These are phyloP conservation scores for Sclerotinia subarctica DNA, from an alignment of 2,329 filamentous ascomycete genomes.

Conservation along the genomic window DNA sequence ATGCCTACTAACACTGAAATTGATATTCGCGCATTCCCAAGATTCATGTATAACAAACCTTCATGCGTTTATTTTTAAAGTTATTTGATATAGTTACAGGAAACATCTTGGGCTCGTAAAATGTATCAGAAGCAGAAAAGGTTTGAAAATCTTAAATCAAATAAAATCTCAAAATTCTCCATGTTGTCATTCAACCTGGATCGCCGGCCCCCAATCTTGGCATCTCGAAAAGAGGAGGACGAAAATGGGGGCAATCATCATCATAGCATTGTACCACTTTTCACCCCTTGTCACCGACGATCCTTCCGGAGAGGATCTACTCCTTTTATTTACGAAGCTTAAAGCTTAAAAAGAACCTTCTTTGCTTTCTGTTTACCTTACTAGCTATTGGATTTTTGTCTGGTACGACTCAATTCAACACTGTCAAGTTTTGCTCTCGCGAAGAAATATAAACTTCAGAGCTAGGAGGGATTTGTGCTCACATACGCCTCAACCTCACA, in stretches of 20 bases:
- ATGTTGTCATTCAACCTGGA: too few relatives aligned
- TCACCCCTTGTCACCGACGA: neutral
- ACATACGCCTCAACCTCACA: slow-evolving; percentile 36
- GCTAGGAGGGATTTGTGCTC: slow-evolving; percentile 47
- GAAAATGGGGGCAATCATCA: neutral
- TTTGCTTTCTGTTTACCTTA: neutral
- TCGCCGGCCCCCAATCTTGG: neutral
- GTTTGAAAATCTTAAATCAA: too few relatives aligned
- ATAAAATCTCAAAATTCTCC: too few relatives aligned
- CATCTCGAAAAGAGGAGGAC: neutral
- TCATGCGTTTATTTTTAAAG: too few relatives aligned
- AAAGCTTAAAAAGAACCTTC: too few relatives aligned
- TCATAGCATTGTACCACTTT: neutral
- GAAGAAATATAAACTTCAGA: slow-evolving; percentile 88
- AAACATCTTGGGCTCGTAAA: too few relatives aligned
- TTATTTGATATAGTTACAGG: too few relatives aligned
- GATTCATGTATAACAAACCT: too few relatives aligned
- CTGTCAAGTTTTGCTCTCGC: slow-evolving; percentile 65
- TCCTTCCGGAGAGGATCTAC: neutral
- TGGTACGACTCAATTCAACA: too few relatives aligned
- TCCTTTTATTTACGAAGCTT: neutral
- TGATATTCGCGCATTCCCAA: too few relatives aligned
- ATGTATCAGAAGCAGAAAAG: too few relatives aligned
- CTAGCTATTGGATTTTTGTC: neutral
- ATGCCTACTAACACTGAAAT: too few relatives aligned